phyloP scores from a whole-genome alignment of 2,329 filamentous ascomycete genomes.

The Zalaria obscura region DNA sequence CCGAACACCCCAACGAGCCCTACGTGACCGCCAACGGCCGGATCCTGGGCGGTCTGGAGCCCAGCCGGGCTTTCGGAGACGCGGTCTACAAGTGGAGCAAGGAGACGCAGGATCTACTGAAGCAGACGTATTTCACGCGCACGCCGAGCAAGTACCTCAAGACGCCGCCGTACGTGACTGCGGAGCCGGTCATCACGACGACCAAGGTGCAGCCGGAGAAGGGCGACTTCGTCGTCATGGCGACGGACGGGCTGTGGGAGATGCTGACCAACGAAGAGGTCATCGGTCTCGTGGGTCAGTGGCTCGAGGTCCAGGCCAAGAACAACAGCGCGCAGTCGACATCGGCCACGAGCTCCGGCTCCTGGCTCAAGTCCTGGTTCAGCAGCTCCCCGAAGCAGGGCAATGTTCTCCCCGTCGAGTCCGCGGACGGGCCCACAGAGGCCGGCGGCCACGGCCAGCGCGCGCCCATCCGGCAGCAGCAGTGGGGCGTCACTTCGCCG shows the following conservation, averaged over 20 bases:
- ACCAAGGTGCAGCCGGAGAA: slow-evolving; percentile 80
- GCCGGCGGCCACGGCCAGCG: slow-evolving; percentile 46
- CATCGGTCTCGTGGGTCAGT: slow-evolving; percentile 88
- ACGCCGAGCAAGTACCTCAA: slow-evolving; percentile 63
- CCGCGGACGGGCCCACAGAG: slow-evolving; percentile 30
- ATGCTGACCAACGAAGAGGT: slow-evolving; percentile 99
- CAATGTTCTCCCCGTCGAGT: slow-evolving; percentile 61
- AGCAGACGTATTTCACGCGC: slow-evolving; percentile 75
- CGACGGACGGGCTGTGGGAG: slow-evolving; percentile 95
- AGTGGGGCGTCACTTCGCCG: slow-evolving; percentile 72
- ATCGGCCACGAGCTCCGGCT: slow-evolving; percentile 25
- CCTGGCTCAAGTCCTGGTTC: slow-evolving; percentile 63
- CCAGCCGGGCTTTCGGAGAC: slow-evolving; percentile 88
- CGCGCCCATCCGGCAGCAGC: slow-evolving; percentile 73
- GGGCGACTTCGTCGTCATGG: slow-evolving; percentile 91
- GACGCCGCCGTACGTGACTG: slow-evolving; percentile 93
- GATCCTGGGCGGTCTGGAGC: slow-evolving; percentile 82
- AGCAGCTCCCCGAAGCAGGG: slow-evolving; percentile 47
- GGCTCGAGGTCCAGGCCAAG: slow-evolving; percentile 66
- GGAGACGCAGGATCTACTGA: slow-evolving; percentile 71
- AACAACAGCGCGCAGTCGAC: slow-evolving; percentile 11
- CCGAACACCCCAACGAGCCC: slow-evolving; percentile 78
- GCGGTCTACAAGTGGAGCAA: slow-evolving; percentile 92
- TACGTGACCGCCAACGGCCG: slow-evolving; percentile 79
- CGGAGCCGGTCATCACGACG: slow-evolving; percentile 86